Evolutionary conservation across 2,329 filamentous ascomycete species (phyloP).

Genomic region (Aspergillus sp.): DNA sequence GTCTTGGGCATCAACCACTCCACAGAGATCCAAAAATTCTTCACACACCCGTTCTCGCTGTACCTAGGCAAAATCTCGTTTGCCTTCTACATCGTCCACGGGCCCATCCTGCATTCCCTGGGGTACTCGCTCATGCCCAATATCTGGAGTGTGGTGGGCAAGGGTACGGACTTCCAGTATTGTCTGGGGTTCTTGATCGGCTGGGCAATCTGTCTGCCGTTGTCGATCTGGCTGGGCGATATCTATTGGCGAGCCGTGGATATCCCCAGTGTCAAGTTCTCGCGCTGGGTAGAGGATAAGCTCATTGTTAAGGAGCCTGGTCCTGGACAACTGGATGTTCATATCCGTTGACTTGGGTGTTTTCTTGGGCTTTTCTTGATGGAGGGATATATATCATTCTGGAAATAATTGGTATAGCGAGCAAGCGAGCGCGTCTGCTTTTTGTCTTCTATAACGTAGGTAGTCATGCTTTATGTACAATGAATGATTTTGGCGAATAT

Average conservation of each 20-base stretch:
- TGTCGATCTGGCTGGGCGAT: constrained; percentile 49
- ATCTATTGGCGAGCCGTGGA: constrained; percentile 54
- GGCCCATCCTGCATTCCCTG: constrained; percentile 36
- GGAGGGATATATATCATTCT: background rate
- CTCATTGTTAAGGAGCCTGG: constrained; percentile 16
- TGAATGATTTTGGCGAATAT: too few species aligned
- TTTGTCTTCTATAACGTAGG: too few species aligned
- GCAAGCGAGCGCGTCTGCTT: background rate
- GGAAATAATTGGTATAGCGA: background rate
- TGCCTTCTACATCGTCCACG: constrained; percentile 42
- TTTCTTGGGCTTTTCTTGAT: too few species aligned
- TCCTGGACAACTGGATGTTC: background rate
- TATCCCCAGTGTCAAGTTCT: constrained; percentile 42
- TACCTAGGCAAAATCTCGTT: constrained; percentile 43
- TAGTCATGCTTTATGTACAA: too few species aligned
- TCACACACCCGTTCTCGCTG: constrained; percentile 34
- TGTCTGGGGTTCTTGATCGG: constrained; percentile 33
- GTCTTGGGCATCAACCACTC: constrained; percentile 37
- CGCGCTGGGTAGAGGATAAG: constrained; percentile 41
- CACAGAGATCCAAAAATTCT: constrained; percentile 33
- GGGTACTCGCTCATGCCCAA: constrained; percentile 38
- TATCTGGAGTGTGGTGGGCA: constrained; percentile 34
- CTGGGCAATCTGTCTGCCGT: constrained; percentile 31
- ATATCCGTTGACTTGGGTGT: background rate
- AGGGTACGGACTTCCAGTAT: constrained; percentile 31